phyloP scores from a whole-genome alignment of 495 filamentous ascomycete genomes.

The Penicillium argentinense region DNA sequence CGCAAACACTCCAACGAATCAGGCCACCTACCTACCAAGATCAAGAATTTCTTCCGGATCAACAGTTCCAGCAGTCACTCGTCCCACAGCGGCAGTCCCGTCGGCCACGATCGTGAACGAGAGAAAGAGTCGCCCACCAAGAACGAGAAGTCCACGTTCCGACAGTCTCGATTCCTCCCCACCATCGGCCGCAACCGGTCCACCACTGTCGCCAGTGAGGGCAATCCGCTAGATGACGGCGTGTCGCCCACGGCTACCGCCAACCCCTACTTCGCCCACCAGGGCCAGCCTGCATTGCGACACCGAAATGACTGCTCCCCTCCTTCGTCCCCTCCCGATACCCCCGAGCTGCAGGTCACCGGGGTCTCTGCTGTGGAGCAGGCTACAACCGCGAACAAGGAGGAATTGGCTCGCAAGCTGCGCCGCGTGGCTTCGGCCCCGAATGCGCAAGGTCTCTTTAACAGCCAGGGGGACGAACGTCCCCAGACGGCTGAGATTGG shows the following conservation, averaged over 20 bases:
- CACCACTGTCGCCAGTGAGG: constrained; percentile 89
- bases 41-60: constrained; percentile 98
- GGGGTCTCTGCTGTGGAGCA: constrained; percentile 73
- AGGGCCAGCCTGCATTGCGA: constrained; percentile 86
- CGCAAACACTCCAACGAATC: constrained; percentile 53
- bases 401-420: constrained; percentile 89
- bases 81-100: constrained; percentile 37
- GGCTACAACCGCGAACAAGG: constrained; percentile 77
- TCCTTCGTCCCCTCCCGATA: constrained; percentile 95
- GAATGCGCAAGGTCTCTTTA: constrained; percentile 93
- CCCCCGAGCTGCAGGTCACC: constrained; percentile 72
- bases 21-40: constrained; percentile 76
- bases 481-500: constrained; percentile 78
- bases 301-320: constrained; percentile 94
- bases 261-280: constrained; percentile 96
- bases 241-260: constrained; percentile 91
- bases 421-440: constrained; percentile 93
- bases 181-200: constrained; percentile 76
- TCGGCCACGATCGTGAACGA: constrained; percentile 42
- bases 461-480: constrained; percentile 62
- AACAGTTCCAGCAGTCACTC: constrained; percentile 64
- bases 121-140: constrained; percentile 40
- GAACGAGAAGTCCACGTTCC: constrained; percentile 65
- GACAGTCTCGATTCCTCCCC: constrained; percentile 82
- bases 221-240: constrained; percentile 82